Evolutionary conservation across 352 stramenopile genomes (phyloP).

Genomic region (Globisporangium echinulatum): DNA sequence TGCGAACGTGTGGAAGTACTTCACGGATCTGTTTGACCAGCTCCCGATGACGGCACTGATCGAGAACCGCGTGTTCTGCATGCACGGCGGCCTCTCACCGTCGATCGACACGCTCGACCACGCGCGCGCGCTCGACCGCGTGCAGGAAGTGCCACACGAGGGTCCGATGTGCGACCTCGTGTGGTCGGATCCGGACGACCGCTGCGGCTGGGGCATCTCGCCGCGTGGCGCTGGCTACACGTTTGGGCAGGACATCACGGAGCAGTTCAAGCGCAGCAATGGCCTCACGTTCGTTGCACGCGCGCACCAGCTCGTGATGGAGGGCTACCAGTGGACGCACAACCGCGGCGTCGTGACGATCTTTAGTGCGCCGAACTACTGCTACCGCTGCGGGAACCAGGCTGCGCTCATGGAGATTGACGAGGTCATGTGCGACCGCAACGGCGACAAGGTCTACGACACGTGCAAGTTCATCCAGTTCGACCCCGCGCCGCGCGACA

Average conservation of each 20-base stretch:
- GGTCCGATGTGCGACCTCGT: slow-evolving; percentile 86
- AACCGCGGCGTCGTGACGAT: slow-evolving; percentile 90
- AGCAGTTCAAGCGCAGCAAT: slow-evolving; percentile 89
- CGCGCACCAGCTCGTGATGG: slow-evolving; percentile 91
- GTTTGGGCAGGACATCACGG: slow-evolving; percentile 84
- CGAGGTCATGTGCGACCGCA: slow-evolving; percentile 85
- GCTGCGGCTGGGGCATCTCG: slow-evolving; percentile 83
- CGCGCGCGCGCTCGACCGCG: slow-evolving; percentile 71
- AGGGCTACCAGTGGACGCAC: slow-evolving; percentile 92
- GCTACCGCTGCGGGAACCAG: slow-evolving; percentile 95
- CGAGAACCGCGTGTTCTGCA: slow-evolving; percentile 87
- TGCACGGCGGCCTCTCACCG: slow-evolving; percentile 85
- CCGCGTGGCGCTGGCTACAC: slow-evolving; percentile 82
- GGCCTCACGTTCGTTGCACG: slow-evolving; percentile 83
- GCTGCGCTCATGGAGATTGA: slow-evolving; percentile 94
- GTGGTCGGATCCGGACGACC: slow-evolving; percentile 87
- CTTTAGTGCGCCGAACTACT: slow-evolving; percentile 93
- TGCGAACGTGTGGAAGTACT: slow-evolving; percentile 89
- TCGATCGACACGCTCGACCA: slow-evolving; percentile 88
- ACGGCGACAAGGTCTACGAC: slow-evolving; percentile 86
- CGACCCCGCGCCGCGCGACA: slow-evolving; percentile 84
- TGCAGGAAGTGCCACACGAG: slow-evolving; percentile 85
- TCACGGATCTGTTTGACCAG: slow-evolving; percentile 87
- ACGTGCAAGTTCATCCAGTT: slow-evolving; percentile 93
- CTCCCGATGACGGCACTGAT: slow-evolving; percentile 85